Base-by-base conservation (phyloP, 2,329 filamentous ascomycete genomes). In the Epichloe gansuensis region DNA sequence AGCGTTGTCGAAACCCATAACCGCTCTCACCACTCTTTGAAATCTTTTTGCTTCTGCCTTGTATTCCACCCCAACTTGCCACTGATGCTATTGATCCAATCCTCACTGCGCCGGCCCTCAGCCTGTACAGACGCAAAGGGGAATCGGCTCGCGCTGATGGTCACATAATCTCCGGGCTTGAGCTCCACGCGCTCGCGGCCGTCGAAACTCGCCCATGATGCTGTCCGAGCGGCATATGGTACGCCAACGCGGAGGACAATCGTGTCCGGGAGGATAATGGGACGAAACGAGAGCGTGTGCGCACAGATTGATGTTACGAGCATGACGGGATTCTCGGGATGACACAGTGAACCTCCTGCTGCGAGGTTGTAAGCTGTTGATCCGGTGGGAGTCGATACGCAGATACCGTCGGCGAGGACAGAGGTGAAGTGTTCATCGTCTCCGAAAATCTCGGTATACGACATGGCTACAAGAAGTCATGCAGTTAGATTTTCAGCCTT, bases 161-260 rank as follows among this genome's bases (percentile, higher is more conserved):
- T 91, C 5, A 91, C 86, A 64, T 93, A 93, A 68, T 93, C 87
- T 15, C 87, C 87, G 0, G 86, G 84, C 47, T 71, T 66, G 39
- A 93, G 74, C 70, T 93, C 87, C n/a, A 87, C 71, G 70, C 89
- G 81, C 72, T 96, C 89, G 55, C 89, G 80, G 2, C 93, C 93
- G 67, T 98, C 93, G 65, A 98, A 98, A 67, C 89, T 95, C n/a
- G 90, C 93, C 91, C 93, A 98, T 41, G 86, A 90, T 59, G 82
- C 85, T 4, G 89, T 89, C 48, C 93, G 77, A 8, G 90, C 88
- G 66, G 94, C 85, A 66, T 95, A 97, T 0, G 93, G 93, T n/a
- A 97, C 90, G 11, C 91, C 93, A 17, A 95, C 78, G 39, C 93
- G 82, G 54, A 98, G 74, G 1, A 97, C 91, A 56, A 97, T 95